Base-by-base conservation (phyloP, 1,284 basidiomycete genomes). In the Irpex sp. region DNA sequence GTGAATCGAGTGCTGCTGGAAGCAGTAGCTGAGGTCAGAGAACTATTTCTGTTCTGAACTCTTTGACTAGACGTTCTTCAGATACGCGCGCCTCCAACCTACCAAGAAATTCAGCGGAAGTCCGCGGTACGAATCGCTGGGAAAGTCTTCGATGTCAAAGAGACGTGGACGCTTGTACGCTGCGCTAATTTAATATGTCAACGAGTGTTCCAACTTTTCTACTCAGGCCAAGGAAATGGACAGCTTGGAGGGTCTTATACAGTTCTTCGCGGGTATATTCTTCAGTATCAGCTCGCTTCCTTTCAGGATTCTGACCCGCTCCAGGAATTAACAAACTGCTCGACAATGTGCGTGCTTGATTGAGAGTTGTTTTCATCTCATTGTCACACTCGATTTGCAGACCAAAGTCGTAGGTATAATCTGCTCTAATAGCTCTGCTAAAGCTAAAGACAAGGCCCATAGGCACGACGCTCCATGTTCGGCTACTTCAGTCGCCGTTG, bases 401-500 rank as follows among this genome's bases (percentile, higher is more conserved):
- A 19, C 13, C 7, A 51, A n/a, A 51, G 15, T 19, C 49, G 49
- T 51, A 51, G 49, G 49, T 51, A 21, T 51, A 7, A 8, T 17
- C 17, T 8, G 7, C 8, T 17, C 2, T 2, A 21, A n/a, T 51
- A 13, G 11, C 2, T 2, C 19, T 13, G n/a, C 19, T 21, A n/a
- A 17, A 13, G 19, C 19, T 21, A 51, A 7, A 51, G 7, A 51
- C 17, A 17, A 21, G 19, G 11, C 19, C 40, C 11, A 21, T 51
- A 88, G 87, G 77, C 78, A 61, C 84, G 86, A 40, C 86, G 90
- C n/a, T 93, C 92, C 0, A 75, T 91, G 37, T 91, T 93, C 73
- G 92, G 91, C 2, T 90, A 85, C 69, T 93, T 93, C 68, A 86
- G 83, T 68, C 86, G 91, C 58, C 82, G 92, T 54, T 91, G 88